phyloP scores from a whole-genome alignment of 2,329 filamentous ascomycete genomes.

The Ramularia endophylla region DNA sequence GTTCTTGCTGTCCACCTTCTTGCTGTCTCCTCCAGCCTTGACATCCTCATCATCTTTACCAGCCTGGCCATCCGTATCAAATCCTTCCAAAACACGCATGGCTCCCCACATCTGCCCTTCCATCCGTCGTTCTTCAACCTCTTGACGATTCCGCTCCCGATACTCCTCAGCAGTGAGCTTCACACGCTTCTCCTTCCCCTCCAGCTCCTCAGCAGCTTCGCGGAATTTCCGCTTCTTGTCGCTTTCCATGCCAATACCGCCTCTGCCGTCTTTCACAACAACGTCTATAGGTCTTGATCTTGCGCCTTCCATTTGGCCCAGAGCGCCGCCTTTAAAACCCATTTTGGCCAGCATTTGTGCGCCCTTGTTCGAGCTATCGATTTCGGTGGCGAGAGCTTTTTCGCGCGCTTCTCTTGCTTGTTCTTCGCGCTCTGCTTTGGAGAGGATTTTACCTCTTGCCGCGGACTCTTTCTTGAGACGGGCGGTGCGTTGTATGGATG shows the following conservation, averaged over 20 bases:
- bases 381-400: conserved; percentile 65
- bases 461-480: conserved; percentile 55
- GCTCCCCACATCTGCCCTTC: conserved; percentile 70
- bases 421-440: conserved; percentile 75
- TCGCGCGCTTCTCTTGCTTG: conserved; percentile 69
- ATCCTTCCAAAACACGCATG: conserved; percentile 73
- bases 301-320: conserved; percentile 57
- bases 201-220: conserved; percentile 50
- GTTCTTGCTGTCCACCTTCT: conserved; percentile 5
- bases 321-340: conserved; percentile 73
- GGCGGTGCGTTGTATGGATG: conserved; percentile 54
- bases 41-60: conserved; percentile 18
- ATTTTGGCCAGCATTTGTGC: conserved; percentile 96
- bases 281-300: conserved; percentile 69
- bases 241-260: conserved; percentile 76
- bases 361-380: conserved; percentile 72
- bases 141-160: conserved; percentile 62
- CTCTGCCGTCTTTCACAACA: conserved; percentile 69
- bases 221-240: conserved; percentile 69
- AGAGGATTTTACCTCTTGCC: conserved; percentile 57
- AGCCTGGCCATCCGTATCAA: conserved; percentile 54
- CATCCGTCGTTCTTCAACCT: conserved; percentile 60
- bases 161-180: conserved; percentile 66
- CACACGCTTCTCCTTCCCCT: conserved; percentile 50
- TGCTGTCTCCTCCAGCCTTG: conserved; percentile 8